Evolutionary conservation across 1,139 yeast genomes (phyloP), one percentile per base, ranked within the genome.

Genomic region (Scheffersomyces segobiensis): DNA sequence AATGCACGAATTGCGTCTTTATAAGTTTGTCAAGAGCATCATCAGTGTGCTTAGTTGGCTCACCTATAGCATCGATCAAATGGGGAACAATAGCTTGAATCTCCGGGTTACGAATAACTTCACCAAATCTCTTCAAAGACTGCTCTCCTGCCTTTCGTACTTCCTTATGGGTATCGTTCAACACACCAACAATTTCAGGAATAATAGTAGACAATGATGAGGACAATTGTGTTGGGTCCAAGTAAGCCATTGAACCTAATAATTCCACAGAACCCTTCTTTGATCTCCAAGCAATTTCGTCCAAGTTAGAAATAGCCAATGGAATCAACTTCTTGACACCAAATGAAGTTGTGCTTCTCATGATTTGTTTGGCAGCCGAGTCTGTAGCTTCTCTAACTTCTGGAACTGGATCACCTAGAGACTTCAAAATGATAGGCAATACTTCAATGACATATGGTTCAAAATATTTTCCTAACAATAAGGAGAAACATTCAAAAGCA

Each of bases 241-340:
- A 82, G 71, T 93, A 95, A 0, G 99, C 99, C 99, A 95, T 96
- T 32, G 97, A 88, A 74, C 99, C 99, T 55, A 95, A 81, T 60
- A 95, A 78, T 70, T 96, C 99, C 42, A 95, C 99, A 6, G 98
- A 92, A 14, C 98, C 99, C 75, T 93, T 92, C 75, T 95, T 95
- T 1, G 97, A 87, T 77, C 99, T 86, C 99, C 99, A 95, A 0
- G 96, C 90, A 59, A 89, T 87, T 63, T 92, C 97, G 67, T 93
- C 96, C 66, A 95, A 81, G 65, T 91, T 92, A 48, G 88, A 86
- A 59, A 95, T 85, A 0, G 98, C 96, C 60, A 93, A 82, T 0
- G 99, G 99, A 71, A 95, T 93, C 71, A 95, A 82, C 66, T 89
- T 88, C 71, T 91, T 91, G 59, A 95, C 91, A 74, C 99, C 99